Conservation (phyloP, 192 early-diverging fungal species). For the Entomortierella chlamydospora region DNA sequence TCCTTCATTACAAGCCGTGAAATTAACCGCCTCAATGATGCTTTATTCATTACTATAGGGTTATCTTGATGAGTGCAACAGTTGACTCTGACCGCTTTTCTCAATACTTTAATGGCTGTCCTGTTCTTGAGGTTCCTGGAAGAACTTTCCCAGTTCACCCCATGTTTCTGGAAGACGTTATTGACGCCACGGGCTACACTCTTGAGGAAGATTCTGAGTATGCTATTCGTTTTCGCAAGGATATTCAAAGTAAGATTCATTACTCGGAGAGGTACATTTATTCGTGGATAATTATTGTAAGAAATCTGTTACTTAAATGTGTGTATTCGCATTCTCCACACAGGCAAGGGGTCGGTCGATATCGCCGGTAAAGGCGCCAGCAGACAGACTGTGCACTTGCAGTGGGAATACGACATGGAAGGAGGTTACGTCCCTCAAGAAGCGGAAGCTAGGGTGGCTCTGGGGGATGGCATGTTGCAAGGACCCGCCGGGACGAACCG, state of each 20-base stretch:
- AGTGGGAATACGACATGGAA: slow-evolving; percentile 49
- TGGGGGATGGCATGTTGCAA: slow-evolving; percentile 37
- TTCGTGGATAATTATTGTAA: not conserved
- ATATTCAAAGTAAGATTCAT: slow-evolving; percentile 46
- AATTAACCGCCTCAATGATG: not conserved
- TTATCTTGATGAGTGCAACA: slow-evolving; percentile 83
- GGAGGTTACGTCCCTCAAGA: slow-evolving; percentile 45
- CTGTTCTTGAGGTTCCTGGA: slow-evolving; percentile 76
- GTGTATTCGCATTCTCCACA: not conserved
- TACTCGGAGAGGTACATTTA: not conserved
- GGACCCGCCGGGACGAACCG: slow-evolving; percentile 47
- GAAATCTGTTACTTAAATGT: no score
- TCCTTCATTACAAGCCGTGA: not conserved
- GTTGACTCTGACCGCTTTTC: slow-evolving; percentile 73
- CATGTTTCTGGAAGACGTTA: slow-evolving; percentile 77
- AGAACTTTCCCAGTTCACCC: slow-evolving; percentile 79
- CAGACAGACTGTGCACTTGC: slow-evolving; percentile 34
- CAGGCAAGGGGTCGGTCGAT: slow-evolving; percentile 51
- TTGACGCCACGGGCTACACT: slow-evolving; percentile 69
- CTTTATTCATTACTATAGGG: slow-evolving; percentile 20
- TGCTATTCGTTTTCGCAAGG: slow-evolving; percentile 52
- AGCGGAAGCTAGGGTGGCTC: slow-evolving; percentile 50
- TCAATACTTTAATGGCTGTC: slow-evolving; percentile 69
- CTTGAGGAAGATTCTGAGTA: slow-evolving; percentile 60
- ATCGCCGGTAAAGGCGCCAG: slow-evolving; percentile 46